Base-by-base conservation (phyloP, 306 rosid species). In the Rosa lucieae region DNA sequence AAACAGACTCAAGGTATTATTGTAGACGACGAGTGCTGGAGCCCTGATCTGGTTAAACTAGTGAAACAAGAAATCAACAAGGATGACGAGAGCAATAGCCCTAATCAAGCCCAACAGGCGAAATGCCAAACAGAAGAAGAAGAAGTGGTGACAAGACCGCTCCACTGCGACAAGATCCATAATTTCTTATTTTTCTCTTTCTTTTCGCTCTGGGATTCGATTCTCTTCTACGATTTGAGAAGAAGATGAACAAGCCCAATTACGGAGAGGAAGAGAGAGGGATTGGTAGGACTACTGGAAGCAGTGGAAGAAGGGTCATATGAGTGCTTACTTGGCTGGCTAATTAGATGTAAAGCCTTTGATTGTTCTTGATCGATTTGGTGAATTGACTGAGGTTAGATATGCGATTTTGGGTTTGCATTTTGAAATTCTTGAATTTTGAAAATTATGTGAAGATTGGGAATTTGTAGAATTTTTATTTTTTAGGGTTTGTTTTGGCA, bases 291-390 rank as follows among this genome's bases (percentile, higher is more conserved):
- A 76, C 82, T 73, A 17, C 20, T 44, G 47, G 89, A 87, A 73
- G 81, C 82, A 79, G 58, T 43, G 8, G 18, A 65, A 81, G 18
- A 65, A 81, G 82, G 87, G 80, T 91, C 93, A 86, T 86, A 84
- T 89, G 90, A 86, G 83, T 88, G 81, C 83, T 79, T 84, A 78
- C 85, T 84, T 81, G 73, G 86, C 69, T 81, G 75, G 78, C 75
- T 75, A 75, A 84, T 65, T 89, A 81, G 84, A 91, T 83, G 89
- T 77, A 78, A 91, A 72, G 82, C 68, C 83, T 72, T 77, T 63
- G 70, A 85, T 70, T 69, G 67, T 75, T 83, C 77, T 56, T 73
- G 83, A 84, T 81, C 66, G 68, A 83, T 69, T 80, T 71, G 47
- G 71, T 70, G 77, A 65, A 73, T 68, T 82, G 80, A 7, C 56